Conservation (phyloP, 2,329 filamentous ascomycete species). For the Sarocladium oryzae region DNA sequence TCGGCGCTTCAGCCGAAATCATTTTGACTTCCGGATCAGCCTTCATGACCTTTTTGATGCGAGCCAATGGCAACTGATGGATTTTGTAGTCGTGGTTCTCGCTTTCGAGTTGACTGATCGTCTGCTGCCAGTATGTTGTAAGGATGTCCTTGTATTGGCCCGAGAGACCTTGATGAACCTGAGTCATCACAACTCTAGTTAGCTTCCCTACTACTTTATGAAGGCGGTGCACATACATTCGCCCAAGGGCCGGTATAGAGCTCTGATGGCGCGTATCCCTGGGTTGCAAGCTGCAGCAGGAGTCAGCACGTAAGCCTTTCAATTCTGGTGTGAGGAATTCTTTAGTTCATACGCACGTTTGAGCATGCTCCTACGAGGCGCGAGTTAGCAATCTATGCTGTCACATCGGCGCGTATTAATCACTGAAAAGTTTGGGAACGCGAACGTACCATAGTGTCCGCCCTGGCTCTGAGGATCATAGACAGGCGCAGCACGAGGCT, state of each 20-base stretch:
- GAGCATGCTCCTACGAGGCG: constrained; percentile 38
- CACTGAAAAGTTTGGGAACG: neutral
- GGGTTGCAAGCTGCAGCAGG: constrained; percentile 64
- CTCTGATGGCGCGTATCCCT: constrained; percentile 86
- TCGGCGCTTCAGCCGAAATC: constrained; percentile 97
- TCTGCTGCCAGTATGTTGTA: constrained; percentile 98
- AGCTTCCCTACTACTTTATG: neutral
- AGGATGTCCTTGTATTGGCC: constrained; percentile 94
- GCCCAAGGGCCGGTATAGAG: constrained; percentile 93
- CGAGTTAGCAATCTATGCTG: constrained; percentile 13
- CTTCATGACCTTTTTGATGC: constrained; percentile 99
- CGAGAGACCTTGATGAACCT: constrained; percentile 93
- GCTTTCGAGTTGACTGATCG: constrained; percentile 88
- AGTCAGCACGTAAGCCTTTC: too few relatives aligned
- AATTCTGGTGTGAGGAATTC: too few relatives aligned
- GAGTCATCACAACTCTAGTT: constrained; percentile 9
- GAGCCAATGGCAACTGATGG: constrained; percentile 91
- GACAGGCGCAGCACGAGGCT: constrained; percentile 54
- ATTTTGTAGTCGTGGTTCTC: constrained; percentile 98
- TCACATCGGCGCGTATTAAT: neutral
- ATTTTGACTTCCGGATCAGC: constrained; percentile 99
- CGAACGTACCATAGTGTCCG: constrained; percentile 66
- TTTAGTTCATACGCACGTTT: constrained; percentile 26
- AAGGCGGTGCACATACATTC: constrained; percentile 57
- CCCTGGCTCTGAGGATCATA: constrained; percentile 64